Evolutionary conservation across 257 asterid genomes (phyloP).

Genomic region (Nicotiana paniculata): DNA sequence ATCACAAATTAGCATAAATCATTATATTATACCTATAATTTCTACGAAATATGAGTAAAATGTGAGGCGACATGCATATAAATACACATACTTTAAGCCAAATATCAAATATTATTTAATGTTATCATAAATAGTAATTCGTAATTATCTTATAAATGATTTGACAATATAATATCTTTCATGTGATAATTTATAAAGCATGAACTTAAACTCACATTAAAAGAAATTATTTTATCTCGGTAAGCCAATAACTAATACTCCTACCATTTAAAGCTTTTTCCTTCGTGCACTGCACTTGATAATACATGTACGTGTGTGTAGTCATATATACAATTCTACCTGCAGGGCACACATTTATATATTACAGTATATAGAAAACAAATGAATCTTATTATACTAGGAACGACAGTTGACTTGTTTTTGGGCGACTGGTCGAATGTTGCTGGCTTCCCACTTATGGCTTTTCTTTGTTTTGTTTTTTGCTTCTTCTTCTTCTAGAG

Average conservation of each 20-base stretch:
- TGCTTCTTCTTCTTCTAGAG: not conserved
- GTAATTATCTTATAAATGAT: not conserved
- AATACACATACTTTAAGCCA: too few species aligned
- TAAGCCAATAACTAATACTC: not conserved
- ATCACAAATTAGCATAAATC: too few species aligned
- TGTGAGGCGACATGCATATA: too few species aligned
- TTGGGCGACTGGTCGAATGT: not conserved
- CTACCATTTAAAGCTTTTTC: not conserved
- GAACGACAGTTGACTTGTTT: slow-evolving; percentile 8
- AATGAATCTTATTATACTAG: not conserved
- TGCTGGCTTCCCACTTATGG: slow-evolving; percentile 9
- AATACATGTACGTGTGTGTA: not conserved
- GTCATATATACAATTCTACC: not conserved
- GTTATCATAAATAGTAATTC: not conserved
- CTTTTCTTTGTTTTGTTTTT: not conserved
- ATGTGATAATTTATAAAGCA: not conserved
- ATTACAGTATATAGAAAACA: not conserved
- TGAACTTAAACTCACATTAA: not conserved
- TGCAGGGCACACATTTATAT: not conserved
- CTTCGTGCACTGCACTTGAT: slow-evolving; percentile 6
- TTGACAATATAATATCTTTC: too few species aligned
- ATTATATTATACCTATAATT: too few species aligned
- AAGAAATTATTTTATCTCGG: not conserved
- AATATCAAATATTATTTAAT: too few species aligned
- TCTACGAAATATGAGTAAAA: too few species aligned